phyloP scores from a whole-genome alignment of 1,284 basidiomycete species.

The Ustilago lituana region DNA sequence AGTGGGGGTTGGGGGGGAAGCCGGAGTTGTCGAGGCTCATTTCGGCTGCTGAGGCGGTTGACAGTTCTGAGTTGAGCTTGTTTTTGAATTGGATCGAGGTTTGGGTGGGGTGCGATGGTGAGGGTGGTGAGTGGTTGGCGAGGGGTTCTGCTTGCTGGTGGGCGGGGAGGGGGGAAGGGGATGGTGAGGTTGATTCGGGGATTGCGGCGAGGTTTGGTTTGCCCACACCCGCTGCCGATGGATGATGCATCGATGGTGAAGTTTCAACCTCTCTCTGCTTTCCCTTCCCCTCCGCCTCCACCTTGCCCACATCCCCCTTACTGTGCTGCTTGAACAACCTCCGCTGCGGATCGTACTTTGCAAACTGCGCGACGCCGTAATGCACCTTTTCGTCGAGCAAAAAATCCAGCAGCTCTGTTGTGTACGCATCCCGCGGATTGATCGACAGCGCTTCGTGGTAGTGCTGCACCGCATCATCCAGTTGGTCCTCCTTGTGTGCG shows the following conservation, averaged over 20 bases:
- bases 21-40: constrained; percentile 40
- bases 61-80: constrained; percentile 1
- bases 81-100: background rate
- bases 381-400: constrained; percentile 51
- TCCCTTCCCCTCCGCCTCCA: constrained; percentile 1
- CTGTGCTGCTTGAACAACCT: background rate
- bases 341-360: constrained; percentile 17
- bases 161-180: background rate
- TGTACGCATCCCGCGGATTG: constrained; percentile 46
- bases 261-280: constrained; percentile 5
- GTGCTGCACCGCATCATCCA: constrained; percentile 57
- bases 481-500: constrained; percentile 47
- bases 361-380: constrained; percentile 24
- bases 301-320: background rate
- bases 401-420: constrained; percentile 53
- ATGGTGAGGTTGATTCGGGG: constrained; percentile 12
- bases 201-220: constrained; percentile 9
- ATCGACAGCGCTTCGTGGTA: constrained; percentile 58
- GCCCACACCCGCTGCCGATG: background rate
- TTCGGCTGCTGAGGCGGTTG: constrained; percentile 14
- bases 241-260: background rate
- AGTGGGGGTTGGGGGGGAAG: background rate
- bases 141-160: background rate
- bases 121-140: constrained; percentile 2
- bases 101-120: constrained; percentile 6